Base-by-base conservation (phyloP, 805 yeast genomes). In the Cyberlindnera lachancei region DNA sequence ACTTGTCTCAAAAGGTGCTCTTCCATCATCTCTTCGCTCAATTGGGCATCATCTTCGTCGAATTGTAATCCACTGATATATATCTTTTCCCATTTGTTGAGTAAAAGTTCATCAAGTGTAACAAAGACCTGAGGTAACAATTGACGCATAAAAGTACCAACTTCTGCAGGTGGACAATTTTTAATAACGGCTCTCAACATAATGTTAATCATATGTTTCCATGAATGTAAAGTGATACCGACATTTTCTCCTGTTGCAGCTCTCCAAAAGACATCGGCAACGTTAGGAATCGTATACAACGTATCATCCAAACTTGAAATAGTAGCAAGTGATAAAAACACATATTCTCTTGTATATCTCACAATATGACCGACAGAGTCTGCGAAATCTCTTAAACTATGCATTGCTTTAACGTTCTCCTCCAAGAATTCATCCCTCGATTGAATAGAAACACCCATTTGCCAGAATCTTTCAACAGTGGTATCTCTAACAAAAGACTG, bases 1-100 rank as follows among this genome's bases (percentile, higher is more conserved):
- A 92, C 69, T 54, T 92, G 97, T 45, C 98, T 68, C 38, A 90
- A 63, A 65, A 90, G 70, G 56, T 90, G 95, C 53, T 92, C 98
- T 45, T 90, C 96, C 83, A 92, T 80, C 94, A 92, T 92, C 52
- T 92, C 98, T 45, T 88, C 96, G n/a, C 92, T 79, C 48, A 90
- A 66, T 16, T 86, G 84, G 32, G 78, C 88, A 46, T 87, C 95
- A 29, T 73, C 68, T 24, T 56, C 58, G 26, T 58, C 65, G 24
- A 52, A 45, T 45, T 54, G 55, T 35, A 59, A 50, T 6, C 53
- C 59, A 12, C 67, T 56, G 33, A 62, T 56, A 52, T 70, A 74
- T 14, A 76, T 83, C 41, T 64, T 66, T 18, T 68, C 73, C 98
- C 98, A 92, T 52, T 72, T 79, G 18, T 61, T 62, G n/a, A 75